Evolutionary conservation across 768 basidiomycete species (phyloP), one percentile per base, ranked within the genome.

Genomic region (Tylopilus felleus): DNA sequence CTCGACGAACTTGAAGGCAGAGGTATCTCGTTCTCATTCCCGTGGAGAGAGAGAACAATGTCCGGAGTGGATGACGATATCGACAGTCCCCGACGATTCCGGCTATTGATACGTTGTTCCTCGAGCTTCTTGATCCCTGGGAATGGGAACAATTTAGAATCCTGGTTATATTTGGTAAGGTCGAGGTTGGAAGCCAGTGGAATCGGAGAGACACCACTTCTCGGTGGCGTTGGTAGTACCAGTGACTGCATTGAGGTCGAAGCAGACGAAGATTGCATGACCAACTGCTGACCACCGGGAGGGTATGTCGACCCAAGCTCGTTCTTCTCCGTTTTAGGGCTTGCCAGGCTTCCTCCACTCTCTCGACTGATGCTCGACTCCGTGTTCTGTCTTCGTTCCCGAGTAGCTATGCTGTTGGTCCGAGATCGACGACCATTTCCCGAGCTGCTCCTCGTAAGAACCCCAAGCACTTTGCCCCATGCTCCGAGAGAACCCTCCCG

Each of bases 121-220:
- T 89, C 89, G 35, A 93, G 75, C 61, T 82, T 80, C 63, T 85
- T 80, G 69, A 93, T 86, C 35, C 91, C 92, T 23, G 91, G 92
- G 79, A 96, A 94, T 1, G 94, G 92, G 71, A 88, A 89, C 33
- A 97, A 76, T 67, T 98, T 98, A 29, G 80, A 68, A 53, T 81
- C 78, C 49, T 61, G 62, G 58, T 83, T 83, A 71, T 88, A 95
- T 71, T 79, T 90, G 27, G 77, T 76, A 66, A 85, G 71, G 71
- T 92, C 90, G 28, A 80, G 80, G 14, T 82, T 77, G 25, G 88
- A 85, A 12, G 84, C 80, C 17, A 84, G 80, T 38, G 92, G 92
- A 35, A 93, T 81, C n/a, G 90, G 88, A 8, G 90, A 93, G 12
- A 81, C 78, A 35, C 80, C 82, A 42, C 79, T 76, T 53, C 83